Conservation (phyloP, 2,329 filamentous ascomycete genomes). For the Corinectria fuckeliana region DNA sequence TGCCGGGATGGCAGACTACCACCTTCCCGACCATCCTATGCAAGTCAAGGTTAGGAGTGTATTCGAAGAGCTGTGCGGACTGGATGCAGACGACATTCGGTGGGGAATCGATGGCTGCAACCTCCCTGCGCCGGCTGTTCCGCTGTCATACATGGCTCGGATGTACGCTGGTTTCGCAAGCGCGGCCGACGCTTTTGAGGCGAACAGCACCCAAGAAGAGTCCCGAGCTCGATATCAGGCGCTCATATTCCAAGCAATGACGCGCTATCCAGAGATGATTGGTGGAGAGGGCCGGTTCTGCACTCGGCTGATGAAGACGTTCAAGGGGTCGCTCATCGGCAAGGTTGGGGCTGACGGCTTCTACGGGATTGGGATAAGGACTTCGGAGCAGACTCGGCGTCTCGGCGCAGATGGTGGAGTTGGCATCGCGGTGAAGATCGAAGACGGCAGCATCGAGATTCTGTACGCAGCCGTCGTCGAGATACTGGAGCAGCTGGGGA, state of each 20-base stretch:
- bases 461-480: slow-evolving; percentile 53
- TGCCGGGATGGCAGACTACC: slow-evolving; percentile 42
- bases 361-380: slow-evolving; percentile 53
- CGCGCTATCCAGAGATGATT: slow-evolving; percentile 49
- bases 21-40: slow-evolving; percentile 45
- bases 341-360: slow-evolving; percentile 58
- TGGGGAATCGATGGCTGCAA: slow-evolving; percentile 58
- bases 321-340: slow-evolving; percentile 47
- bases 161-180: slow-evolving; percentile 48
- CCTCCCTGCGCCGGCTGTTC: slow-evolving; percentile 52
- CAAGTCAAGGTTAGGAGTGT: slow-evolving; percentile 47
- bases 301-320: slow-evolving; percentile 51
- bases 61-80: slow-evolving; percentile 45
- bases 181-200: slow-evolving; percentile 35
- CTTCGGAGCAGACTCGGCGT: slow-evolving; percentile 43
- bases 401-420: slow-evolving; percentile 47
- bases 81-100: slow-evolving; percentile 36
- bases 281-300: slow-evolving; percentile 55
- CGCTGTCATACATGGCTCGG: slow-evolving; percentile 44
- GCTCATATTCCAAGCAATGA: slow-evolving; percentile 52
- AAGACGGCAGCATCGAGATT: slow-evolving; percentile 53
- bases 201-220: neutral
- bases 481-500: slow-evolving; percentile 50
- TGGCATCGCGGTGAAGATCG: slow-evolving; percentile 55
- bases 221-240: slow-evolving; percentile 36